Base-by-base conservation (phyloP, 176 grass and related monocot genomes). In the Bothriochloa decipiens region DNA sequence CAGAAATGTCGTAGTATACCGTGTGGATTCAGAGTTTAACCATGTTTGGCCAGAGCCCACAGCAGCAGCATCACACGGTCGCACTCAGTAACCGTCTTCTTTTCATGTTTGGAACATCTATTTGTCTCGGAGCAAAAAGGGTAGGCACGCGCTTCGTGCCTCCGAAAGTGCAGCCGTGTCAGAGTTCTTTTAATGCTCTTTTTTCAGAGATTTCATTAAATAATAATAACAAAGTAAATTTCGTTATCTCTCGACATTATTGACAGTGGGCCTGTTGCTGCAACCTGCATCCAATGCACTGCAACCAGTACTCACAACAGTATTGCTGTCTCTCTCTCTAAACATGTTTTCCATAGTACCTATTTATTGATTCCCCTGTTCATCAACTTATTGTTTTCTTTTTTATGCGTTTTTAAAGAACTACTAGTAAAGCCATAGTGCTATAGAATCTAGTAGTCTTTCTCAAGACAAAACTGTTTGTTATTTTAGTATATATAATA, bases 101-200 rank as follows among this genome's bases (percentile, higher is more conserved):
- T 40, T 40, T 40, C 39, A 40, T 40, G 39, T 40, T 40, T 40
- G 39, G 39, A 40, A 40, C 39, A 40, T 40, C 6, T 40, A 4
- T 8, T 40, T 72, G 70, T 74, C 81, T 36, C 10, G 65, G 33
- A 70, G 57, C 70, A 74, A 23, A 65, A 83, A 64, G 42, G 28
- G 11, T 1, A 1, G 58, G 13, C 42, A 83, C 71, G 70, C 27
- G 41, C 26, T 65, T 50, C 20, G 70, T 65, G 46, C 58, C 72
- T 84, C 62, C n/a, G 45, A 77, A 84, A 84, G 82, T 55, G 72
- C 62, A 68, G 10, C 42, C 45, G 18, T 28, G 73, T 29, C 73
- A 84, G 82, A 20, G 45, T 28, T 66, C 72, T 13, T 39, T 77
- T 0, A 0, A 26, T 22, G 32, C 15, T n/a, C 20, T 20, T 82